These are phyloP conservation scores for Hibiscus trionum DNA, from an alignment of 345 rosid species.

Conservation along the genomic window DNA sequence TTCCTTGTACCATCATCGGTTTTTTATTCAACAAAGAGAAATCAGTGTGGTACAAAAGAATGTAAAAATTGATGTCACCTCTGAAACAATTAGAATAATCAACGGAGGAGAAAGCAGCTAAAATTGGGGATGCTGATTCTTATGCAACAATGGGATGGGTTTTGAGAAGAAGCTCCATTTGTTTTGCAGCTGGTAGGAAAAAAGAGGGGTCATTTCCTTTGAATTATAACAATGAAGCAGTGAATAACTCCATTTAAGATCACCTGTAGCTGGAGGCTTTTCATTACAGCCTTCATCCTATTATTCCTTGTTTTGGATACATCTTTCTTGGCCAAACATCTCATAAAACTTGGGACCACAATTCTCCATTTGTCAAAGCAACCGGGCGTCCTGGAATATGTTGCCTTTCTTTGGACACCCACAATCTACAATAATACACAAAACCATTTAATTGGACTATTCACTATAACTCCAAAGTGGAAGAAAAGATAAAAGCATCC, in stretches of 20 bases:
- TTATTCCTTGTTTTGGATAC: constrained; percentile 12
- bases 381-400: constrained; percentile 13
- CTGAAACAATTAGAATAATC: neutral
- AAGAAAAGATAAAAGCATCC: no score
- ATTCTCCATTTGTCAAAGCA: constrained; percentile 31
- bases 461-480: no score
- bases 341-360: constrained; percentile 22
- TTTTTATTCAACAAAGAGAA: no score
- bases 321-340: constrained; percentile 16
- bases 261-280: constrained; percentile 31
- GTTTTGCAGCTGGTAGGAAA: constrained; percentile 20
- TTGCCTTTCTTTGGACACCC: constrained; percentile 14
- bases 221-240: neutral
- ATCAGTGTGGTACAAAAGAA: constrained; percentile 10
- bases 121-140: constrained; percentile 10
- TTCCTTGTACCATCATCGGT: no score
- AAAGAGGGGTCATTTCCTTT: constrained; percentile 9
- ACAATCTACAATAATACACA: constrained; percentile 16
- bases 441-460: no score
- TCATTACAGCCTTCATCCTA: constrained; percentile 21
- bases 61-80: neutral
- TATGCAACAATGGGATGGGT: constrained; percentile 16
- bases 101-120: neutral
- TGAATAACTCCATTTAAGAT: neutral
- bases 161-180: constrained; percentile 22